Evolutionary conservation across 1,284 basidiomycete species (phyloP).

Genomic region (Trichosporon coremiiforme): DNA sequence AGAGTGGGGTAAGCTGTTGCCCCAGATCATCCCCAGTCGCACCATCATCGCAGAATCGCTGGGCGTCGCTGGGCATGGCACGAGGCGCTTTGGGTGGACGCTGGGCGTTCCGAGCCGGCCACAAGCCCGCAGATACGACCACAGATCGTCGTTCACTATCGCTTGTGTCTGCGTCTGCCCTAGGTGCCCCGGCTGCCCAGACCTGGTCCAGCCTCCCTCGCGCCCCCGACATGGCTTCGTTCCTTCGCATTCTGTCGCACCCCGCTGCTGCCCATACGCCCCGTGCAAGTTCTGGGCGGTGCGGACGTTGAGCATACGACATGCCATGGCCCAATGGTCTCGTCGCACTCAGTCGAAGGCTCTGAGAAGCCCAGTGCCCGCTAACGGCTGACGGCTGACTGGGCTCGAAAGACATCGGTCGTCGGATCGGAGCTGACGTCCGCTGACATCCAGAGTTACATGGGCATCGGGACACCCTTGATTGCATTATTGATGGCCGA

Average conservation of each 20-base stretch:
- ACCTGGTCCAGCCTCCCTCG: not conserved
- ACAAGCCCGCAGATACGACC: not conserved
- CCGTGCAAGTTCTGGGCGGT: not conserved
- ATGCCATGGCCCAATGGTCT: not conserved
- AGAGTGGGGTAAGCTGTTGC: slow-evolving; percentile 1
- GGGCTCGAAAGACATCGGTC: not conserved
- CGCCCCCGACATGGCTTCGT: not conserved
- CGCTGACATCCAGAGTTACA: not conserved
- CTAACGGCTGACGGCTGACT: not conserved
- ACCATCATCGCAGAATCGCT: not conserved
- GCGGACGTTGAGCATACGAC: not conserved
- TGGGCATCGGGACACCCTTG: slow-evolving; percentile 7
- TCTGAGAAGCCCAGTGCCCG: not conserved
- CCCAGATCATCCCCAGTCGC: not conserved
- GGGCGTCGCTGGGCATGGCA: not conserved
- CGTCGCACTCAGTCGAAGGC: not conserved
- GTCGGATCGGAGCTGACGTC: slow-evolving; percentile 8
- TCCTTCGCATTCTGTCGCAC: not conserved
- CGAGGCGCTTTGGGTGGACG: not conserved
- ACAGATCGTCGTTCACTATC: not conserved
- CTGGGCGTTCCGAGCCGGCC: slow-evolving; percentile 1
- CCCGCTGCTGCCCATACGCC: not conserved
- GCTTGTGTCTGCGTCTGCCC: not conserved
- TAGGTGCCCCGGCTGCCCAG: not conserved
- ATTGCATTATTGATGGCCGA: slow-evolving; percentile 9